Conservation (phyloP, 805 yeast genomes). For the Monosporozyma yasuniensis region DNA sequence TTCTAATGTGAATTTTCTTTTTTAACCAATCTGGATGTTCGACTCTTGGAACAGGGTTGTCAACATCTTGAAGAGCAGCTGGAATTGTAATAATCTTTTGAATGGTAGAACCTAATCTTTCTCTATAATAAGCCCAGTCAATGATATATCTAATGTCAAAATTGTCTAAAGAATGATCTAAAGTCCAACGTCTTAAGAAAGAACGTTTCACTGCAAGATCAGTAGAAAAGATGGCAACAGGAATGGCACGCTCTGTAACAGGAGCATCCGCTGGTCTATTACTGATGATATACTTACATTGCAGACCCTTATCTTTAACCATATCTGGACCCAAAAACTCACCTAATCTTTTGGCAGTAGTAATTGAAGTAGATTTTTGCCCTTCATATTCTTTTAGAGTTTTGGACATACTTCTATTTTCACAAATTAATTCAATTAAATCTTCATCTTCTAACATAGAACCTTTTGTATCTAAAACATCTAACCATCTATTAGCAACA, state of each 20-base stretch:
- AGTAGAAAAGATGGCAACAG: slow-evolving; percentile 90
- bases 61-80: slow-evolving; percentile 83
- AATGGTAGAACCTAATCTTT: slow-evolving; percentile 83
- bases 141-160: slow-evolving; percentile 84
- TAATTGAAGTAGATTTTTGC: slow-evolving; percentile 90
- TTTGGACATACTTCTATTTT: slow-evolving; percentile 91
- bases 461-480: slow-evolving; percentile 83
- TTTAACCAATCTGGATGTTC: slow-evolving; percentile 90
- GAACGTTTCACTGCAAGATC: slow-evolving; percentile 60
- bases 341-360: slow-evolving; percentile 88
- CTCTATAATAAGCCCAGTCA: slow-evolving; percentile 90
- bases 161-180: slow-evolving; percentile 63
- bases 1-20: slow-evolving; percentile 47
- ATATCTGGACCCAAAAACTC: slow-evolving; percentile 93
- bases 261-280: slow-evolving; percentile 77
- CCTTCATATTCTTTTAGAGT: slow-evolving; percentile 79
- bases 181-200: slow-evolving; percentile 78
- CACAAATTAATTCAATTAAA: slow-evolving; percentile 88
- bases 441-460: slow-evolving; percentile 86
- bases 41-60: slow-evolving; percentile 91
- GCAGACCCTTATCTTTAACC: slow-evolving; percentile 94
- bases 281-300: slow-evolving; percentile 88
- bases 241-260: slow-evolving; percentile 91
- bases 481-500: slow-evolving; percentile 94
- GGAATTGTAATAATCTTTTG: slow-evolving; percentile 95